Evolutionary conservation across 768 basidiomycete species (phyloP).

Genomic region (Psilocybe subaeruginosa): DNA sequence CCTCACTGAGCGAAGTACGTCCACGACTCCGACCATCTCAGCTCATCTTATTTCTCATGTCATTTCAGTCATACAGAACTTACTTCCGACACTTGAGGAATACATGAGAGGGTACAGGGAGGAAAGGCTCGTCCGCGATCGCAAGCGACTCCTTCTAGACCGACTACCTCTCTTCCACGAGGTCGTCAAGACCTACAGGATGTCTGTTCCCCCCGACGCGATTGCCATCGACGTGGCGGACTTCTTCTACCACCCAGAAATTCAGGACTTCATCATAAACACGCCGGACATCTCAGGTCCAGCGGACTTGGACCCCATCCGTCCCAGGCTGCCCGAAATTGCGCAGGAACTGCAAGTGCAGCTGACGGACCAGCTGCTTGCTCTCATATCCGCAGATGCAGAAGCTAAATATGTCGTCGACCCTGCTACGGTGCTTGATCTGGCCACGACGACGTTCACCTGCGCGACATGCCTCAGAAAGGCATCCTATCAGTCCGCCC

Average conservation of each 20-base stretch:
- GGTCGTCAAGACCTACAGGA: neutral
- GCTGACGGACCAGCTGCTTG: constrained; percentile 2
- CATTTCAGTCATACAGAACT: neutral
- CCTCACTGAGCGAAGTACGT: constrained; percentile 12
- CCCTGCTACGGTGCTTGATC: constrained; percentile 16
- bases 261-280: neutral
- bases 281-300: neutral
- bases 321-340: neutral
- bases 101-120: constrained; percentile 1
- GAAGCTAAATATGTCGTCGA: neutral
- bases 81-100: neutral
- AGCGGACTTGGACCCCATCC: neutral
- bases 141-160: neutral
- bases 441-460: constrained; percentile 30
- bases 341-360: neutral
- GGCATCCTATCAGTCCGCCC: too few relatives aligned
- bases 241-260: neutral
- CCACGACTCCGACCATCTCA: neutral
- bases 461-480: constrained; percentile 2
- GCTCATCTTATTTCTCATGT: neutral
- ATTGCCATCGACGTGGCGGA: neutral
- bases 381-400: neutral
- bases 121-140: neutral
- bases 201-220: neutral
- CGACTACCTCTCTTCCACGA: constrained; percentile 4